phyloP scores from a whole-genome alignment of 257 asterid genomes.

The Salvia splendens region DNA sequence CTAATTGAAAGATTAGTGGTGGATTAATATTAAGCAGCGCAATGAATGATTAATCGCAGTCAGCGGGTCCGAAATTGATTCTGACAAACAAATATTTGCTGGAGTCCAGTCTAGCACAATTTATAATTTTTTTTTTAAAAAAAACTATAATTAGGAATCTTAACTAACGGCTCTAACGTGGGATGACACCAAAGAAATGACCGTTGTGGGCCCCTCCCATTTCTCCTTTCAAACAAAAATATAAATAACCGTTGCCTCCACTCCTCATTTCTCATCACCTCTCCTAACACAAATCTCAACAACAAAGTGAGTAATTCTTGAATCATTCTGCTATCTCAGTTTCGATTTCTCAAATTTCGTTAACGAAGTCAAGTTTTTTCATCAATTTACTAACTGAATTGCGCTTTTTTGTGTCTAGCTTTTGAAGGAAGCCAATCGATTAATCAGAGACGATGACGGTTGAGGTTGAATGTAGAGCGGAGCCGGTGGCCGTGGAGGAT shows the following conservation, averaged over 20 bases:
- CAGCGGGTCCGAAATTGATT: constrained; percentile 47
- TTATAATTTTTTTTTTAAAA: constrained; percentile 6
- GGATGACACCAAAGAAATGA: constrained; percentile 52
- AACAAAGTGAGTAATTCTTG: constrained; percentile 24
- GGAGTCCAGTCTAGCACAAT: constrained; percentile 51
- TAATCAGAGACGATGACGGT: constrained; percentile 49
- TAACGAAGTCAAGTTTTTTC: too few species aligned
- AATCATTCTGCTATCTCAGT: background rate
- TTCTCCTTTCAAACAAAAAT: constrained; percentile 10
- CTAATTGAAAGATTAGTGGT: background rate
- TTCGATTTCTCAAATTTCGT: background rate
- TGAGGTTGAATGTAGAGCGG: constrained; percentile 44
- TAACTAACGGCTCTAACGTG: constrained; percentile 87
- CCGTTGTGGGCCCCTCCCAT: constrained; percentile 63
- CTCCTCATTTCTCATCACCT: constrained; percentile 17
- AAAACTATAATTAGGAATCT: constrained; percentile 36
- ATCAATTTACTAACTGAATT: background rate
- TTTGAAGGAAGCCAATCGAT: constrained; percentile 15
- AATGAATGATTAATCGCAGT: constrained; percentile 34
- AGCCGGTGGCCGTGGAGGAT: constrained; percentile 41
- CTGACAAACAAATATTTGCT: constrained; percentile 48
- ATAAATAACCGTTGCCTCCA: constrained; percentile 44
- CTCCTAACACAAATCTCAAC: constrained; percentile 1
- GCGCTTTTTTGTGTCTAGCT: background rate
- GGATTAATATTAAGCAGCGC: constrained; percentile 18